Conservation (phyloP, 2,329 filamentous ascomycete species). For the Zymoseptoria brevis region DNA sequence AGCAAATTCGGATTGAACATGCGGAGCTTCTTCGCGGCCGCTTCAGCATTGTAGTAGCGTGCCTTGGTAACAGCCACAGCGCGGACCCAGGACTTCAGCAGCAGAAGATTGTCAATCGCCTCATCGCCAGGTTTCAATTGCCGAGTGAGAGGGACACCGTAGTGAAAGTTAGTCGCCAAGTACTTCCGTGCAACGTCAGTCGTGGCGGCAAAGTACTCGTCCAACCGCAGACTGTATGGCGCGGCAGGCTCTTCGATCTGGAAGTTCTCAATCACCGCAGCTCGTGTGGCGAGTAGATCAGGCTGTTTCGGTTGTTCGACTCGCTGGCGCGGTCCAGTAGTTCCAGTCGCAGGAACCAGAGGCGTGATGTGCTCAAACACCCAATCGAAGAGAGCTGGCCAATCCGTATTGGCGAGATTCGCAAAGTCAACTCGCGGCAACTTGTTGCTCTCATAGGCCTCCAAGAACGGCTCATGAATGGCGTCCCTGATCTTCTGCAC, state of each 20-base stretch:
- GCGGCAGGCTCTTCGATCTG: constrained; percentile 6
- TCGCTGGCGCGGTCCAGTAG: neutral
- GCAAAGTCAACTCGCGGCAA: constrained; percentile 57
- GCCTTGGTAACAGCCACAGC: constrained; percentile 38
- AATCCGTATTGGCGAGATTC: constrained; percentile 58
- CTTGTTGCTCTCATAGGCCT: constrained; percentile 56
- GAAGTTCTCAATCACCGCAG: constrained; percentile 11
- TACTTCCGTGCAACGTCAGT: constrained; percentile 16
- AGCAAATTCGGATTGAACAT: constrained; percentile 29
- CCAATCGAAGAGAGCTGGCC: constrained; percentile 60
- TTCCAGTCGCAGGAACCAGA: neutral
- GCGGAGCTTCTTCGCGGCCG: constrained; percentile 35
- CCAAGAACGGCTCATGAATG: constrained; percentile 59
- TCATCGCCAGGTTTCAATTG: constrained; percentile 6
- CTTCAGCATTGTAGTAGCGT: constrained; percentile 31
- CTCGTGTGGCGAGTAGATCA: constrained; percentile 9
- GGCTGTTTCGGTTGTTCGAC: constrained; percentile 36
- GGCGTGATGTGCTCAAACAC: constrained; percentile 35
- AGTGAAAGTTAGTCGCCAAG: constrained; percentile 10
- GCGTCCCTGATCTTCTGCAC: constrained; percentile 48
- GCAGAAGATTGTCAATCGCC: constrained; percentile 15
- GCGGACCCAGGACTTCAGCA: constrained; percentile 39
- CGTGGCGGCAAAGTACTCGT: constrained; percentile 16
- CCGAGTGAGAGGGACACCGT: constrained; percentile 10
- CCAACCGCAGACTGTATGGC: constrained; percentile 9